Percentiles rank a stretch among this genome's conserved stretches.
Evolutionary conservation across 2,329 filamentous ascomycete species (phyloP).

Genomic region (Chaetomiaceae sp.): DNA sequence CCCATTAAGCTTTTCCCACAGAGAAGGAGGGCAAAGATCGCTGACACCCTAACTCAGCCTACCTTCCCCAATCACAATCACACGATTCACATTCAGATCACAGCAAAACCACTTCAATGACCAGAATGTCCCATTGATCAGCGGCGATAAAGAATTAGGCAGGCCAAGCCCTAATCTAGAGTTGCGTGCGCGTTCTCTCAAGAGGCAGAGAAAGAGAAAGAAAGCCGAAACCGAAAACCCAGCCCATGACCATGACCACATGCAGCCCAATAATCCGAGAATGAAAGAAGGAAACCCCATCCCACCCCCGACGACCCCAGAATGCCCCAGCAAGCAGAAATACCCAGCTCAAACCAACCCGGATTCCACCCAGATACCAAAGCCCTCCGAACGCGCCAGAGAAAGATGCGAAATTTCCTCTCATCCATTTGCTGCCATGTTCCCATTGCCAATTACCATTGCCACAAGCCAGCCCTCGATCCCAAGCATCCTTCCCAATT

Average conservation of each 20-base stretch:
- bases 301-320: neutral
- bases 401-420: neutral
- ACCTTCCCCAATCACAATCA: neutral
- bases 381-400: neutral
- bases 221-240: neutral
- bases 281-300: neutral
- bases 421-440: neutral
- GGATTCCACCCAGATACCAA: neutral
- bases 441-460: neutral
- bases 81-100: neutral
- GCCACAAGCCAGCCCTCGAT: neutral
- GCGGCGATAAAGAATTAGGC: neutral
- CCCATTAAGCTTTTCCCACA: too few relatives aligned
- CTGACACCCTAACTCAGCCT: neutral
- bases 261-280: slow-evolving; percentile 2
- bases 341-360: neutral
- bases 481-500: neutral
- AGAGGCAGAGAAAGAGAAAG: neutral
- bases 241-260: neutral
- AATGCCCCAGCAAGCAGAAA: neutral
- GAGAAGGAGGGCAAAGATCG: neutral
- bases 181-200: neutral
- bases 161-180: neutral
- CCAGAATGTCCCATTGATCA: slow-evolving; percentile 1
- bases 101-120: neutral